Evolutionary conservation across 352 stramenopile genomes (phyloP).

Genomic region (Globisporangium abappressorium): DNA sequence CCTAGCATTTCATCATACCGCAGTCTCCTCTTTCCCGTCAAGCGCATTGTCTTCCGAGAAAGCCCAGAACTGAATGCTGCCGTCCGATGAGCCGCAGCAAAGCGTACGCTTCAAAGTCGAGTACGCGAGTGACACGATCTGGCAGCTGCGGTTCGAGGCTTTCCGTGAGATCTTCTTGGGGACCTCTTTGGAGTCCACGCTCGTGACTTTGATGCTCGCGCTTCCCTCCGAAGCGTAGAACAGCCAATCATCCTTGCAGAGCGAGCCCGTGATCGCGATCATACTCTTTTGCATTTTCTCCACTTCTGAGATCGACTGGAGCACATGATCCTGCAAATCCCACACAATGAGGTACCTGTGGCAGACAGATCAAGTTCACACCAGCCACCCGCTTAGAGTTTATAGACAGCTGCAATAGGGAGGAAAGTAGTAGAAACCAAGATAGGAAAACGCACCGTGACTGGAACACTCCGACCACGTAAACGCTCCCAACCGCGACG

Average conservation of each 20-base stretch:
- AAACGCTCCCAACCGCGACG: conserved; percentile 36
- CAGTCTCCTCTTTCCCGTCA: conserved; percentile 31
- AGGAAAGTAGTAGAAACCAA: background rate
- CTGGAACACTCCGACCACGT: conserved; percentile 58
- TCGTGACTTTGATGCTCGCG: conserved; percentile 62
- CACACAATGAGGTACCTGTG: conserved; percentile 53
- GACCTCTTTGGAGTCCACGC: conserved; percentile 42
- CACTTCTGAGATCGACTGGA: conserved; percentile 59
- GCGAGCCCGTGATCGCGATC: conserved; percentile 45
- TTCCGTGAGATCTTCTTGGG: conserved; percentile 77
- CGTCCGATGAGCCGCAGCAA: conserved; percentile 59
- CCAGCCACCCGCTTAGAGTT: background rate
- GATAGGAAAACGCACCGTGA: conserved; percentile 18
- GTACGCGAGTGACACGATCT: conserved; percentile 55
- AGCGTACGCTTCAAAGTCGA: conserved; percentile 47
- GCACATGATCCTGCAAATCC: conserved; percentile 58
- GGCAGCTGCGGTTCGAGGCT: conserved; percentile 49
- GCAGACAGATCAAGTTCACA: background rate
- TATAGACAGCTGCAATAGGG: background rate
- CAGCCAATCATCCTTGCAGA: conserved; percentile 56
- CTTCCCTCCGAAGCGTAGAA: conserved; percentile 76
- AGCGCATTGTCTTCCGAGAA: conserved; percentile 46
- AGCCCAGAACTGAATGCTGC: conserved; percentile 58
- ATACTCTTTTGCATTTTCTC: conserved; percentile 66
- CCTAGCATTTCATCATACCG: background rate